Conservation (phyloP, 106 monocot species). For the Apostasia ramifera region DNA sequence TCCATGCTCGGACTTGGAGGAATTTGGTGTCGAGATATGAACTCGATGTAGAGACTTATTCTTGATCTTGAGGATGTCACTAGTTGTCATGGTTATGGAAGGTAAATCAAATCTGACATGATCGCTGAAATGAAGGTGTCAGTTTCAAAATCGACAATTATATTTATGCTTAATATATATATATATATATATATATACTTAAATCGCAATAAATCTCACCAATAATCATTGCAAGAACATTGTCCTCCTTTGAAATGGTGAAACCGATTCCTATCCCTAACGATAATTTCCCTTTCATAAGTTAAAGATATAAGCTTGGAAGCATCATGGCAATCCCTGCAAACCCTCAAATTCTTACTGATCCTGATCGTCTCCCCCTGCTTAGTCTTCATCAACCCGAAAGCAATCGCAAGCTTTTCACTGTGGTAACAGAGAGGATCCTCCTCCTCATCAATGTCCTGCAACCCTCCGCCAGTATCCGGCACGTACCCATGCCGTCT, state of each 20-base stretch:
- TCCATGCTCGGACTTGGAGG: too few species aligned
- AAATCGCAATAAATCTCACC: slow-evolving; percentile 26
- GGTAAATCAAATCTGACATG: too few species aligned
- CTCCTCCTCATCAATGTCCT: slow-evolving; percentile 45
- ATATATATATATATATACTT: too few species aligned
- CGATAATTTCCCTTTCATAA: slow-evolving; percentile 48
- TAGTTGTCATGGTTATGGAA: too few species aligned
- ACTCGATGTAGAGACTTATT: too few species aligned
- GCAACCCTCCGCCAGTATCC: slow-evolving; percentile 25
- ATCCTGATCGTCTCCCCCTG: slow-evolving; percentile 53
- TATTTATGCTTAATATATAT: too few species aligned
- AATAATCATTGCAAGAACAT: slow-evolving; percentile 79
- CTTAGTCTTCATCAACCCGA: slow-evolving; percentile 45
- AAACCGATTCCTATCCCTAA: slow-evolving; percentile 70
- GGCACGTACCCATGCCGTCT: slow-evolving; percentile 47
- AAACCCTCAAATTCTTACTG: slow-evolving; percentile 72
- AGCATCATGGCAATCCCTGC: slow-evolving; percentile 67
- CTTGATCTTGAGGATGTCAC: too few species aligned
- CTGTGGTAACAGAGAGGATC: slow-evolving; percentile 52
- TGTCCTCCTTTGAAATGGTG: slow-evolving; percentile 66
- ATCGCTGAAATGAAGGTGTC: too few species aligned
- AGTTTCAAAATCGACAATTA: too few species aligned
- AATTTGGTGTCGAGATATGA: too few species aligned
- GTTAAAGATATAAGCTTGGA: slow-evolving; percentile 58
- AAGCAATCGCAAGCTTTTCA: slow-evolving; percentile 83